Evolutionary conservation across 345 rosid species (phyloP).

Genomic region (Dimocarpus longan): DNA sequence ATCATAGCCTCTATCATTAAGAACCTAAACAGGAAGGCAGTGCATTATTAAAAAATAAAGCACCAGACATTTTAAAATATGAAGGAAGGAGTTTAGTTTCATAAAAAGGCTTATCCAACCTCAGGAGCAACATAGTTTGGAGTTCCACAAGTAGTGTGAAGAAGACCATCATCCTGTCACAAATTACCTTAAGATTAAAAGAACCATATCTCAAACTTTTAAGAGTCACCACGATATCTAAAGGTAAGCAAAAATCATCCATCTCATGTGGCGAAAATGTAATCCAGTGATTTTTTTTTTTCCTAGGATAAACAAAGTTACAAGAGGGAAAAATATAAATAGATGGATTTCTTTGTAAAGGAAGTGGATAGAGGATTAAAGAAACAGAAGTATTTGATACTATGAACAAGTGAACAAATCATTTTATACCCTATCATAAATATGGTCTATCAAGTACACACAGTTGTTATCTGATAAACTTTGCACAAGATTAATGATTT

Average conservation of each 20-base stretch:
- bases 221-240: background rate
- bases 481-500: background rate
- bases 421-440: background rate
- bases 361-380: background rate
- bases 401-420: background rate
- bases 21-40: constrained; percentile 60
- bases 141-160: constrained; percentile 97
- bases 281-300: background rate
- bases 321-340: background rate
- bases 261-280: background rate
- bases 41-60: constrained; percentile 2
- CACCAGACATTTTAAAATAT: constrained; percentile 2
- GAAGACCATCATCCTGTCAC: constrained; percentile 90
- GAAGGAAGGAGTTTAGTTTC: constrained; percentile 1
- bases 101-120: constrained; percentile 46
- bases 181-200: constrained; percentile 23
- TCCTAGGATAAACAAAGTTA: background rate
- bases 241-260: background rate
- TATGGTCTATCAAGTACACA: background rate
- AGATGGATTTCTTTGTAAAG: background rate
- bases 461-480: background rate
- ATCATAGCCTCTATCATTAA: constrained; percentile 91
- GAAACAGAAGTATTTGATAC: background rate
- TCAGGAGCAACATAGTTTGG: constrained; percentile 99
- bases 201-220: constrained; percentile 5